Conservation (phyloP, 495 filamentous ascomycete genomes). For the Parathielavia hyrcaniae region DNA sequence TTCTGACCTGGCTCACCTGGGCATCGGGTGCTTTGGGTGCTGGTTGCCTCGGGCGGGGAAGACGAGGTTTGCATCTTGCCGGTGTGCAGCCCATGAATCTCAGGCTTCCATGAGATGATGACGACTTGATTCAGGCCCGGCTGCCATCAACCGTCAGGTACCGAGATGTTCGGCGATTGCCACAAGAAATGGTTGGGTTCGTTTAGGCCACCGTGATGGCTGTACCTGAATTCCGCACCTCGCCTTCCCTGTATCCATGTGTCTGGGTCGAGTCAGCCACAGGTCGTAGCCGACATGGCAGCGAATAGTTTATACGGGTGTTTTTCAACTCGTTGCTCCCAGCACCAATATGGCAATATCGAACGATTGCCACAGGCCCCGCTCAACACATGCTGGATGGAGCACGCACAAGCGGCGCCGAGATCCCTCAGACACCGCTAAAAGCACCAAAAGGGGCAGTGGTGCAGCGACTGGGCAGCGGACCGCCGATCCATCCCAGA, state of each 20-base stretch:
- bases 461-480: conserved; percentile 17
- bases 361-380: background rate
- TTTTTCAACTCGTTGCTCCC: background rate
- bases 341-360: background rate
- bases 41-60: conserved; percentile 6
- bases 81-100: too few relatives aligned
- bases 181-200: too few relatives aligned
- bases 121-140: too few relatives aligned
- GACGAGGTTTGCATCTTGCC: background rate
- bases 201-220: too few relatives aligned
- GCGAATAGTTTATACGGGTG: background rate
- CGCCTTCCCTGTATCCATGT: too few relatives aligned
- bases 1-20: background rate
- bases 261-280: background rate
- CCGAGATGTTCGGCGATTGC: too few relatives aligned
- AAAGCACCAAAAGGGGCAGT: conserved; percentile 15
- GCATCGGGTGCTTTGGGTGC: background rate
- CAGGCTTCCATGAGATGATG: too few relatives aligned
- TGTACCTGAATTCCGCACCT: too few relatives aligned
- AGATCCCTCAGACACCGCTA: conserved; percentile 11
- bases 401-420: background rate
- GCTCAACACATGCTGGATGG: background rate
- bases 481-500: conserved; percentile 27
- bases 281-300: too few relatives aligned
- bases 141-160: too few relatives aligned